Base-by-base conservation (phyloP, 2,329 filamentous ascomycete species). In the Phoma herbarum region DNA sequence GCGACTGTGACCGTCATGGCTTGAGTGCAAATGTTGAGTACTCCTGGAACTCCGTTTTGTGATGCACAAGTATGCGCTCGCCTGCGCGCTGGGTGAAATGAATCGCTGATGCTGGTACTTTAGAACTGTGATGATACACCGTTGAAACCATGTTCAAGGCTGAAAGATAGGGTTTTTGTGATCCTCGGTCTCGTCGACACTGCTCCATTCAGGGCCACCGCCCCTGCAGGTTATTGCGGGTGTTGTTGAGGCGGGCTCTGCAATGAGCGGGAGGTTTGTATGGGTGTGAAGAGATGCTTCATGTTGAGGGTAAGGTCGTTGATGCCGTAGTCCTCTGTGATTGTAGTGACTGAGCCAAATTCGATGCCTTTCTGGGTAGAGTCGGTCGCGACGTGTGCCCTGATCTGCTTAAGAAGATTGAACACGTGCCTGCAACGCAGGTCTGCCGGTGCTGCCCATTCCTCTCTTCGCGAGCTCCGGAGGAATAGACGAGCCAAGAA, bases 401-500 rank as follows among this genome's bases (percentile, higher is more conserved):
- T 84, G 35, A 88, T 84, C 45, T 83, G 83, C 73, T 87, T 88
- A 55, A 90, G 73, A 11, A 88, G 67, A 55, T 84, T 80, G 59
- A 90, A 86, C 26, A 89, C 82, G 64, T 87, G 85, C 51, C 79
- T 78, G 61, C 89, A 86, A 7, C 87, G 83, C 56, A 82, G 75
- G 64, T 90, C 87, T n/a, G 86, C 79, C 14, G 82, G 76, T 67
- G 85, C 77, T 42, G 84, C 80, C 70, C 86, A 81, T 64, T 88
- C 84, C 28, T 80, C 76, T 12, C 80, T 71, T 25, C 82, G 79
- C 18, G 83, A 85, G 60, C 85, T 85, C 70, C 87, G 85, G 52
- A 91, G 77, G 68, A 91, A 82, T 67, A 86, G 84, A 60, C 85
- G 88, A 16, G 87, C 89, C 41, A 92, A 81, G 83, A 87, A 92